A percentile compares a stretch with the other conserved stretches of the same genome.
Conservation (phyloP, 208 protist species). For the Acanthamoeba royreba region DNA sequence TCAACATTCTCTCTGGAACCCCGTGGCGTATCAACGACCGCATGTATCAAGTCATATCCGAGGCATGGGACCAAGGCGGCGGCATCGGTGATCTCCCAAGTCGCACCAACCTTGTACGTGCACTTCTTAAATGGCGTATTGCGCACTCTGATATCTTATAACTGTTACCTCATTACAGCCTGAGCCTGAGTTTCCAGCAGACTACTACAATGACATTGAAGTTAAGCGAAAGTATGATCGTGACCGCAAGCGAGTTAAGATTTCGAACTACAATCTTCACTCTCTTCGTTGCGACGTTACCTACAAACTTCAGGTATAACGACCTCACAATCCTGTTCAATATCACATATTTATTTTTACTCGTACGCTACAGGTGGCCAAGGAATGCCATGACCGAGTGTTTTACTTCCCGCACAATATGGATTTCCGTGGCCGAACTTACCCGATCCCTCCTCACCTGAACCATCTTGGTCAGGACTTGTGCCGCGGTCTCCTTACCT, state of each 20-base stretch:
- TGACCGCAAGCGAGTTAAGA: not conserved
- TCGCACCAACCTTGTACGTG: constrained; percentile 13
- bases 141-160: not conserved
- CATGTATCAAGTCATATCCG: constrained; percentile 52
- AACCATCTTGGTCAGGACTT: constrained; percentile 94
- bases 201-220: not conserved
- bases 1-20: constrained; percentile 67
- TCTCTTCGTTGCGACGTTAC: constrained; percentile 60
- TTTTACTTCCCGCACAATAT: constrained; percentile 98
- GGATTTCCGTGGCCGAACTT: constrained; percentile 98
- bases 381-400: constrained; percentile 48
- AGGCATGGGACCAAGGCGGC: constrained; percentile 54
- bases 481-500: constrained; percentile 90
- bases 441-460: constrained; percentile 95
- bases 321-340: not conserved
- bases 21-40: constrained; percentile 72
- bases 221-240: not conserved
- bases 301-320: constrained; percentile 59
- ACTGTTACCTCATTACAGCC: not conserved
- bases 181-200: not conserved
- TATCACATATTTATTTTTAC: not conserved
- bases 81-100: constrained; percentile 57
- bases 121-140: not conserved
- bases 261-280: constrained; percentile 65
- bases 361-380: constrained; percentile 13